phyloP scores from a whole-genome alignment of 257 asterid species.

The Datura wrightii region DNA sequence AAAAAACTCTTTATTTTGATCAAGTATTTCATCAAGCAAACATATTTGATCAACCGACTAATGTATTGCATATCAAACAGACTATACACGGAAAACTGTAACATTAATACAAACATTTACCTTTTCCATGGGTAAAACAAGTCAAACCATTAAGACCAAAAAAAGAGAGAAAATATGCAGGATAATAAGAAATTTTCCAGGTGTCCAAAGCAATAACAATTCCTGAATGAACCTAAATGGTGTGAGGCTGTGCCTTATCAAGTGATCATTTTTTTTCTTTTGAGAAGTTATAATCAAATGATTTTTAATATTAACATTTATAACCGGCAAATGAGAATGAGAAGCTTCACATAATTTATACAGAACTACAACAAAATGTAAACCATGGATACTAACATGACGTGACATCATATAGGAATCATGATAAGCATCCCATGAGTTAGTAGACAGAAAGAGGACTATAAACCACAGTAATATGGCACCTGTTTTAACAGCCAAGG shows the following conservation, averaged over 20 bases:
- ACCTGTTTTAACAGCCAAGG: slow-evolving; percentile 27
- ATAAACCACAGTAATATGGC: background rate
- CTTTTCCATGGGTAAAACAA: background rate
- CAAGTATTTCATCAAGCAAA: background rate
- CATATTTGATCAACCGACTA: background rate
- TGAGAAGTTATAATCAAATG: background rate
- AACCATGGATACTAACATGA: background rate
- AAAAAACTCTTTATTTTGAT: background rate
- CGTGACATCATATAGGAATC: background rate
- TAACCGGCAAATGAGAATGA: background rate
- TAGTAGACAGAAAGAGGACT: slow-evolving; percentile 5
- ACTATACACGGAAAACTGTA: background rate
- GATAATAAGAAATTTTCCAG: background rate
- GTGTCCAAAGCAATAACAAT: background rate
- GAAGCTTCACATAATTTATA: background rate
- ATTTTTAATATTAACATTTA: background rate
- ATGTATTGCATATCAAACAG: background rate
- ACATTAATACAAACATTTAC: background rate
- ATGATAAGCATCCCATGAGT: slow-evolving; percentile 4
- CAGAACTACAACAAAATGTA: background rate
- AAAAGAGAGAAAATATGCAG: background rate
- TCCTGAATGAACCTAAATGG: background rate
- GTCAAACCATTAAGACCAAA: background rate
- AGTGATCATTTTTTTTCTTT: background rate
- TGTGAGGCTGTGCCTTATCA: background rate